Conservation (phyloP, 768 basidiomycete species). For the Coprinopsis cinerea region DNA sequence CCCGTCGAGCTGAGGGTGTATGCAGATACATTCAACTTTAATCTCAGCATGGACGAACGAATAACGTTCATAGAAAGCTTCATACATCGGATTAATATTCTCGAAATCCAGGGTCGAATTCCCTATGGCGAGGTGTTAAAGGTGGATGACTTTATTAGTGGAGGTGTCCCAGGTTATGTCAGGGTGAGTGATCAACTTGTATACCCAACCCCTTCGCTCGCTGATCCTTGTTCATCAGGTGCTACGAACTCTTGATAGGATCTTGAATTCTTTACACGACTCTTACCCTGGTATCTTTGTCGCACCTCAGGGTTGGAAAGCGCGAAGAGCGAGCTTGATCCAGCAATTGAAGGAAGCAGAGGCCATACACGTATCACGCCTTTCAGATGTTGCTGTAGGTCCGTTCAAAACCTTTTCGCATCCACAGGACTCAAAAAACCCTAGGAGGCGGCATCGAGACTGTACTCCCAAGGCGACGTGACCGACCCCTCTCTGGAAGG, state of each 20-base stretch:
- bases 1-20: slow-evolving; percentile 22
- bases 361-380: slow-evolving; percentile 21
- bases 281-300: slow-evolving; percentile 31
- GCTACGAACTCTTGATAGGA: slow-evolving; percentile 28
- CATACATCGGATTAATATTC: slow-evolving; percentile 27
- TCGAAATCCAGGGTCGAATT: slow-evolving; percentile 28
- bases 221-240: slow-evolving; percentile 19
- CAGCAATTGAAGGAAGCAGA: slow-evolving; percentile 30
- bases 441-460: slow-evolving; percentile 27
- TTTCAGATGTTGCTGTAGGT: slow-evolving; percentile 27
- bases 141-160: slow-evolving; percentile 29
- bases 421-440: neutral
- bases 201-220: neutral
- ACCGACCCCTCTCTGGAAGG: slow-evolving; percentile 20
- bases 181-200: slow-evolving; percentile 22
- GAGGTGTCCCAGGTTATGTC: slow-evolving; percentile 25
- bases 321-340: slow-evolving; percentile 20
- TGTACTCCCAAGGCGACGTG: slow-evolving; percentile 18
- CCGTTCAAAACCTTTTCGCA: neutral
- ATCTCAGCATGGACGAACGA: slow-evolving; percentile 23
- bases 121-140: slow-evolving; percentile 36
- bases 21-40: slow-evolving; percentile 25
- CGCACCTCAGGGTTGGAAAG: slow-evolving; percentile 20
- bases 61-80: slow-evolving; percentile 27
- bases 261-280: slow-evolving; percentile 29